Percentiles rank a stretch among this genome's conserved stretches.
phyloP scores from a whole-genome alignment of 352 stramenopile genomes.

The Globisporangium acanthophoron region DNA sequence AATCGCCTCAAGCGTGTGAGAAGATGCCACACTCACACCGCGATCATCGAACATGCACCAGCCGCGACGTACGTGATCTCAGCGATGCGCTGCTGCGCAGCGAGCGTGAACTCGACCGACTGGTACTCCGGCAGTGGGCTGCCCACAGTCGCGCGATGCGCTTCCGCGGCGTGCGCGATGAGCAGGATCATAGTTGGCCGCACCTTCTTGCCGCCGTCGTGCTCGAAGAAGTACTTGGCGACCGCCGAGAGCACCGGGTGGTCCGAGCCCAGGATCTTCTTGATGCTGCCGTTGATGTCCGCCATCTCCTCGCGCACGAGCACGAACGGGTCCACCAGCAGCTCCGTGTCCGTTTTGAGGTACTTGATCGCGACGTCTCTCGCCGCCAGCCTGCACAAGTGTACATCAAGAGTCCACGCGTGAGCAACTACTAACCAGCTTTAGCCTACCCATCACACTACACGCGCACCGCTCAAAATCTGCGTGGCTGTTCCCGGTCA shows the following conservation, averaged over 20 bases:
- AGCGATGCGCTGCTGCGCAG: conserved; percentile 69
- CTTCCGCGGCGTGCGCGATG: conserved; percentile 89
- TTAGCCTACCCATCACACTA: not conserved
- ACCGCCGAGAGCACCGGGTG: conserved; percentile 96
- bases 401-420: not conserved
- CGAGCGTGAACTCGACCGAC: conserved; percentile 68
- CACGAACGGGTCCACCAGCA: conserved; percentile 89
- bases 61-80: conserved; percentile 68
- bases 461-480: conserved; percentile 34
- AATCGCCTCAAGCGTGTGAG: not conserved
- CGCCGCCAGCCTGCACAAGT: conserved; percentile 7
- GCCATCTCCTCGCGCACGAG: conserved; percentile 91
- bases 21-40: not conserved
- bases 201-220: conserved; percentile 97
- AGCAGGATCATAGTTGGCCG: conserved; percentile 97
- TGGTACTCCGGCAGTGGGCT: conserved; percentile 40
- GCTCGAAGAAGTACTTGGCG: conserved; percentile 94
- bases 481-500: conserved; percentile 29
- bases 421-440: not conserved
- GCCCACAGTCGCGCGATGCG: conserved; percentile 45
- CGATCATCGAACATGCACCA: not conserved
- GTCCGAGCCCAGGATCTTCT: conserved; percentile 94
- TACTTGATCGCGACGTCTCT: conserved; percentile 35
- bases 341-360: conserved; percentile 40
- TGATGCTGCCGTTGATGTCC: conserved; percentile 92